Conservation (phyloP, 2,329 filamentous ascomycete genomes). For the Intubia oerlemansii region DNA sequence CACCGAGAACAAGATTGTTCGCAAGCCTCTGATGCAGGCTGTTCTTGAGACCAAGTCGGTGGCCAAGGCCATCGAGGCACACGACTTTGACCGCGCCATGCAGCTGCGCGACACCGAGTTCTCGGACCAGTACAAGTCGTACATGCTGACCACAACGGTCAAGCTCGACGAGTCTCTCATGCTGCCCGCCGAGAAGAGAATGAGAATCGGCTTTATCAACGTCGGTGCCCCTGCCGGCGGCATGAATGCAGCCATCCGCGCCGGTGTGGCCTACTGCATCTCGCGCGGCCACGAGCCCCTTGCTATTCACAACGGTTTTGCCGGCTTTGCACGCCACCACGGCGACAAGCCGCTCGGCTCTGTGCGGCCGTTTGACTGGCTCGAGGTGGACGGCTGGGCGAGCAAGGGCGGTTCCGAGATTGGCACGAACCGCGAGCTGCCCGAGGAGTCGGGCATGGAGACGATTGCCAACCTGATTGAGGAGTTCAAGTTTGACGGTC, state of each 20-base stretch:
- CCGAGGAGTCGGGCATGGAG: constrained; percentile 65
- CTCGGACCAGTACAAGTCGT: constrained; percentile 75
- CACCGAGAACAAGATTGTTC: constrained; percentile 91
- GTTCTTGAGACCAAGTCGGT: constrained; percentile 75
- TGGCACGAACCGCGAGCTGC: constrained; percentile 86
- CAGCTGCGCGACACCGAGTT: constrained; percentile 79
- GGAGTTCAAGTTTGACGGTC: constrained; percentile 70
- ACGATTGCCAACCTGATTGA: constrained; percentile 66
- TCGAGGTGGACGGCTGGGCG: constrained; percentile 88
- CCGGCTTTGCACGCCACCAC: constrained; percentile 80
- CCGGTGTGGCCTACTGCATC: constrained; percentile 80
- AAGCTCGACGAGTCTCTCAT: constrained; percentile 37
- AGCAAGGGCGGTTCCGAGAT: constrained; percentile 96
- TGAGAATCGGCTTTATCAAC: constrained; percentile 91
- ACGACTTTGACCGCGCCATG: constrained; percentile 81
- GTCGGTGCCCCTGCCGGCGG: constrained; percentile 91
- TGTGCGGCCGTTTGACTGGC: constrained; percentile 73
- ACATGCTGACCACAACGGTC: constrained; percentile 74
- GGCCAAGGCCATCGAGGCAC: constrained; percentile 56
- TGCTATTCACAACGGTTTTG: constrained; percentile 92
- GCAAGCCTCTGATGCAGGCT: constrained; percentile 73
- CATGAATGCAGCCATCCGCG: constrained; percentile 92
- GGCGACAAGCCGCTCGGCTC: constrained; percentile 61
- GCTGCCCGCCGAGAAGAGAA: constrained; percentile 51
- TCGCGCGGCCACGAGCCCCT: constrained; percentile 81